phyloP scores from a whole-genome alignment of 1,284 basidiomycete genomes.

The Moesziomyces antarcticus region DNA sequence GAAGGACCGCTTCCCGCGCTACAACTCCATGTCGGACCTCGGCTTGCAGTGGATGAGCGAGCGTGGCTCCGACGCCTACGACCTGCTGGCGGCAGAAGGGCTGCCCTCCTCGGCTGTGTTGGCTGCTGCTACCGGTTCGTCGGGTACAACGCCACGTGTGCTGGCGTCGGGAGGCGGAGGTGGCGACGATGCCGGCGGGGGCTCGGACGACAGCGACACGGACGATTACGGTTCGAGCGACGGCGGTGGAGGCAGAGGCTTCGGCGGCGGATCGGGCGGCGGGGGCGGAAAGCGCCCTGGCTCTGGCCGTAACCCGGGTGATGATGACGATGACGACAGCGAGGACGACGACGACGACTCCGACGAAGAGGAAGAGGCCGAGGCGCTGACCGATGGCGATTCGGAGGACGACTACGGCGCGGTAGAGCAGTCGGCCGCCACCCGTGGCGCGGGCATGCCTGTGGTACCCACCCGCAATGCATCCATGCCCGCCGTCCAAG shows the following conservation, averaged over 20 bases:
- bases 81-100: constrained; percentile 19
- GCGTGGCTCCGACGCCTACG: constrained; percentile 26
- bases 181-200: constrained; percentile 12
- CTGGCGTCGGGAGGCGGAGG: constrained; percentile 15
- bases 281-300: constrained; percentile 34
- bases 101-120: constrained; percentile 22
- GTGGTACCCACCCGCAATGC: constrained; percentile 13
- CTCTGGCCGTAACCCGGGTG: constrained; percentile 7
- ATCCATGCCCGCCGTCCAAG: constrained; percentile 12
- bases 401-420: constrained; percentile 53
- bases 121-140: constrained; percentile 17
- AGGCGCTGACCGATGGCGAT: constrained; percentile 47
- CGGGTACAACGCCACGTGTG: constrained; percentile 8
- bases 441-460: constrained; percentile 11
- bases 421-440: constrained; percentile 5
- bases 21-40: constrained; percentile 34
- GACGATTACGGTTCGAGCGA: constrained; percentile 61
- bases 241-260: constrained; percentile 40
- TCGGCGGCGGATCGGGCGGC: constrained; percentile 35
- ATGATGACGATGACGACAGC: constrained; percentile 12
- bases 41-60: constrained; percentile 37
- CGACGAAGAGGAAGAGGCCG: constrained; percentile 25
- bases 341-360: constrained; percentile 30
- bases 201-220: constrained; percentile 33
- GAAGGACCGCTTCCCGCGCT: constrained; percentile 29